phyloP scores from a whole-genome alignment of 352 stramenopile species.

The Globisporangium echinulatum region DNA sequence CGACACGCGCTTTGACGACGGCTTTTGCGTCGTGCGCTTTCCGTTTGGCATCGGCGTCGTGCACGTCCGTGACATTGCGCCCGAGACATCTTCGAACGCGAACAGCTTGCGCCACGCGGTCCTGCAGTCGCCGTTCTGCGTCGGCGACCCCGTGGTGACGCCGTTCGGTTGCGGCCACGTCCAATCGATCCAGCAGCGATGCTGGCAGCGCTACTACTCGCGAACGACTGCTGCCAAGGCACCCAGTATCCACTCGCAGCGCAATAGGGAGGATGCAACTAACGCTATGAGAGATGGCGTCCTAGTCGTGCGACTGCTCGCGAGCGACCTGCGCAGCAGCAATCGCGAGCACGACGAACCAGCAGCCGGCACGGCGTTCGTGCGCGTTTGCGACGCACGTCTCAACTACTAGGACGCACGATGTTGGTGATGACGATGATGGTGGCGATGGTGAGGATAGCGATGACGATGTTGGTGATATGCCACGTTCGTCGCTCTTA shows the following conservation, averaged over 20 bases:
- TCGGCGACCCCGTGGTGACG: conserved; percentile 61
- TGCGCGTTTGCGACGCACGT: conserved; percentile 6
- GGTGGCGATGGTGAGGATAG: too few relatives aligned
- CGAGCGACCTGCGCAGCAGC: conserved; percentile 1
- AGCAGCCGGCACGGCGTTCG: conserved; percentile 10
- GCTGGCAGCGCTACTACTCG: background rate
- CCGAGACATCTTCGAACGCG: conserved; percentile 35
- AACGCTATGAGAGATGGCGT: conserved; percentile 4
- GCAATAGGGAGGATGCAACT: too few relatives aligned
- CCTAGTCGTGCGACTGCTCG: conserved; percentile 8
- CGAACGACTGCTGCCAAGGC: too few relatives aligned
- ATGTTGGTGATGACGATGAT: background rate
- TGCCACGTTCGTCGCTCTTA: too few relatives aligned
- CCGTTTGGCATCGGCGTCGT: conserved; percentile 54
- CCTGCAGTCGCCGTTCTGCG: conserved; percentile 20
- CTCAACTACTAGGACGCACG: conserved; percentile 11
- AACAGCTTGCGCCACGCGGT: conserved; percentile 17
- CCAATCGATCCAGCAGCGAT: conserved; percentile 18
- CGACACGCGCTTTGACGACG: conserved; percentile 47
- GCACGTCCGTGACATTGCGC: conserved; percentile 37
- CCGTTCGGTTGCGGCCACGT: conserved; percentile 58
- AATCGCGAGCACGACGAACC: background rate
- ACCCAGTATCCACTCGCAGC: too few relatives aligned
- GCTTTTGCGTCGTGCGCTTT: conserved; percentile 59
- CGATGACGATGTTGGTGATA: too few relatives aligned